These are phyloP conservation scores for Thelephora terrestris DNA, from an alignment of 1,284 basidiomycete genomes.

Conservation along the genomic window DNA sequence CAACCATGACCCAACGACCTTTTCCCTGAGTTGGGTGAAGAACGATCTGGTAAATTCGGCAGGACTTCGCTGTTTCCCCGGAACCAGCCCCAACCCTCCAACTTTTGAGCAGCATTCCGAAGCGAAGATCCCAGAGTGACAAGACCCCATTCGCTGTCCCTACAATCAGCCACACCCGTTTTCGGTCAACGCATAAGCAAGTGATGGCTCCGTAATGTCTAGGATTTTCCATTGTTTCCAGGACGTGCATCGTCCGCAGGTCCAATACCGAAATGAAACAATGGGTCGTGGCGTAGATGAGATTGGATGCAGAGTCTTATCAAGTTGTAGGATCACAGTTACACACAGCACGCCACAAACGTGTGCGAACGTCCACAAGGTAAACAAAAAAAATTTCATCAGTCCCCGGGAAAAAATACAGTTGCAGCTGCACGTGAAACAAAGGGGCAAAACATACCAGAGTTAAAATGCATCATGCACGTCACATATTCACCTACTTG, in stretches of 20 bases:
- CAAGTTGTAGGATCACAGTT: not conserved
- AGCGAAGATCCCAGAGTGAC: conserved; percentile 90
- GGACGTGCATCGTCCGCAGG: conserved; percentile 72
- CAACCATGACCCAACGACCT: conserved; percentile 84
- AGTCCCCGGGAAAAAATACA: not conserved
- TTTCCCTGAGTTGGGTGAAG: conserved; percentile 82
- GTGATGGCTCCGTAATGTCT: conserved; percentile 82
- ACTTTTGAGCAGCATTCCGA: conserved; percentile 79
- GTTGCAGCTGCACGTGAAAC: not conserved
- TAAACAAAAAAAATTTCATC: not conserved
- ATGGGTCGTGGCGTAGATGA: conserved; percentile 81
- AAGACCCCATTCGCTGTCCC: conserved; percentile 81
- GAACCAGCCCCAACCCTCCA: conserved; percentile 71
- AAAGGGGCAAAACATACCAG: conserved; percentile 35
- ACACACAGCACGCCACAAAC: conserved; percentile 25
- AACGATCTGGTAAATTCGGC: conserved; percentile 58
- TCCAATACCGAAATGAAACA: conserved; percentile 76
- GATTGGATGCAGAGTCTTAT: conserved; percentile 56
- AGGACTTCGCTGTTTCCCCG: conserved; percentile 29
- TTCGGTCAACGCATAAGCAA: conserved; percentile 73
- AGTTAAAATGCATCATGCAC: conserved; percentile 66
- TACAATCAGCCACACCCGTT: conserved; percentile 78
- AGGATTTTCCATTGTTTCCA: conserved; percentile 75
- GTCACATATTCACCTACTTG: conserved; percentile 67
- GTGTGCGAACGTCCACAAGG: conserved; percentile 18